These are phyloP conservation scores for Stromatinia cepivora DNA, from an alignment of 2,329 filamentous ascomycete species.

Conservation along the genomic window DNA sequence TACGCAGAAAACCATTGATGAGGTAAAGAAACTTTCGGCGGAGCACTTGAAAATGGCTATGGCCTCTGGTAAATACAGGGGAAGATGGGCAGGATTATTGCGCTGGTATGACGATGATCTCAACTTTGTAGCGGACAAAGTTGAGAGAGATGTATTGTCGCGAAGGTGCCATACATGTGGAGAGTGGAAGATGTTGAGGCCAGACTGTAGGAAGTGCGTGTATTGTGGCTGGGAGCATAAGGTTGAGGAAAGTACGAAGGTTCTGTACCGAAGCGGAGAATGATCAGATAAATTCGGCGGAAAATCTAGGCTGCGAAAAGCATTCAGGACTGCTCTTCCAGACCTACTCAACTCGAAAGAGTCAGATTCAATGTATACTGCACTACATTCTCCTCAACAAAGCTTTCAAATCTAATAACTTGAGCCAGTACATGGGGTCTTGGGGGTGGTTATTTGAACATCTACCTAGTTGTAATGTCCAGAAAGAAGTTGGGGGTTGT, in stretches of 20 bases:
- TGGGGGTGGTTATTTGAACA: too few species aligned
- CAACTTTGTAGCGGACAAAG: slow-evolving; percentile 21
- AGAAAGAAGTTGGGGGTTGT: too few species aligned
- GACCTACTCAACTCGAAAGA: too few species aligned
- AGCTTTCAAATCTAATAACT: too few species aligned
- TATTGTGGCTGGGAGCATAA: slow-evolving; percentile 25
- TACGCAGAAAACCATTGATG: not conserved
- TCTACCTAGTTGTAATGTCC: too few species aligned
- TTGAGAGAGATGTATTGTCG: slow-evolving; percentile 25
- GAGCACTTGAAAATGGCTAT: slow-evolving; percentile 6
- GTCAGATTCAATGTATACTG: too few species aligned
- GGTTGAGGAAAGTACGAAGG: slow-evolving; percentile 22
- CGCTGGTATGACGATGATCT: slow-evolving; percentile 27
- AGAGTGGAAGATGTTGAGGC: slow-evolving; percentile 26
- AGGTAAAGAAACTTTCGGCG: slow-evolving; percentile 4
- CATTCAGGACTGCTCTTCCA: too few species aligned
- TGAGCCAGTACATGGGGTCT: too few species aligned
- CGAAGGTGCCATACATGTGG: slow-evolving; percentile 22
- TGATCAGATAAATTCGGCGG: not conserved
- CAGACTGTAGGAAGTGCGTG: slow-evolving; percentile 24
- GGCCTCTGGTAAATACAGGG: slow-evolving; percentile 23
- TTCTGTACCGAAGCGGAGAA: not conserved
- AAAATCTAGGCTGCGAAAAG: too few species aligned
- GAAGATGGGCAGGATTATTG: slow-evolving; percentile 25
- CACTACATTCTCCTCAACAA: too few species aligned